Base-by-base conservation (phyloP, 176 grass and related monocot species). In the Lolium rigidum region DNA sequence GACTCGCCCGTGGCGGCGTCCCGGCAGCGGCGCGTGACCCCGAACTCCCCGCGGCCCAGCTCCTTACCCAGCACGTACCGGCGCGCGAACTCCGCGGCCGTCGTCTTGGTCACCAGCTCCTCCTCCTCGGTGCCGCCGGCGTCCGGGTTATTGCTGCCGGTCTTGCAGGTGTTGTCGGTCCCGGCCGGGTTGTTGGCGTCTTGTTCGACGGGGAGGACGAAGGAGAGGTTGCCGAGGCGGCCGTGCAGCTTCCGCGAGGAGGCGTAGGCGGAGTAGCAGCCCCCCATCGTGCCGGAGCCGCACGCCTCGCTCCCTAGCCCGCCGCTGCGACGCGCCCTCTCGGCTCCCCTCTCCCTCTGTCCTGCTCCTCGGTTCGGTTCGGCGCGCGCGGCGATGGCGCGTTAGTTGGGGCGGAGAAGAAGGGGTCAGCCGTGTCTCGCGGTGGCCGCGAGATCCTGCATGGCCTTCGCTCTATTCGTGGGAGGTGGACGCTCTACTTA, bases 31-130 rank as follows among this genome's bases (percentile, higher is more conserved):
- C 83, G 79, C n/a, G 92, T 94, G 1, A 92, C 88, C 8, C 94
- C 94, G 79, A 97, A 97, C 91, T 97, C 91, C 1, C 94, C 94
- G 17, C 92, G 94, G 10, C 94, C 92, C 1, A 97, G 92, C 80
- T 92, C 92, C 25, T 43, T 7, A 1, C 94, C 94, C 3, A 97
- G 87, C 25, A 48, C 39, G 85, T 90, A 97, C 6, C 87, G 79
- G 18, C 76, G 76, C 58, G 50, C 84, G 82, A 93, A 90, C 78
- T 93, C 77, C 1, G 65, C 35, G 5, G 88, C 16, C 18, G 72
- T 85, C 2, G 78, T 87, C 26, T 58, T 84, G 9, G 63, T 20
- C 11, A 87, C 61, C 11, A 85, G 57, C 66, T 20, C 46, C 7
- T 24, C 65, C 47, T 11, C 79, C 13, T 75, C 47, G 16, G 79